Evolutionary conservation across 805 yeast species (phyloP).

Genomic region (Zygosaccharomyces kombuchaensis): DNA sequence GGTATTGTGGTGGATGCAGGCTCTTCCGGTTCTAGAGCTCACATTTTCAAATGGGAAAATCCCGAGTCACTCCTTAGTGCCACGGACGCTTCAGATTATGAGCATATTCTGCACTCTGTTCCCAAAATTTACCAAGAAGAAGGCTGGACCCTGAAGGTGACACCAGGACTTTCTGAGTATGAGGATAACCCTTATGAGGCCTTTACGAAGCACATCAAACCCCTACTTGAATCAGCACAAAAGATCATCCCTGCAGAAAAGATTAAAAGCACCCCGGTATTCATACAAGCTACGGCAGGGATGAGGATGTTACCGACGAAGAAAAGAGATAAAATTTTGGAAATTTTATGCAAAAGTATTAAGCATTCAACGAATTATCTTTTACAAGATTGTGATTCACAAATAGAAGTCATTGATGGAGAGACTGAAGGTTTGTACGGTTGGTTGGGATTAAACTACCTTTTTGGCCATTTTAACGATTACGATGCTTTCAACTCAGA

Average conservation of each 20-base stretch:
- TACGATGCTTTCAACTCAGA: conserved; percentile 35
- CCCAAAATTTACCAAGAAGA: conserved; percentile 62
- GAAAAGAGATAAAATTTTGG: conserved; percentile 50
- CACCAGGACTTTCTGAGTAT: conserved; percentile 81
- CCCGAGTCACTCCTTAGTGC: conserved; percentile 28
- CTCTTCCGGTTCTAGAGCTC: conserved; percentile 87
- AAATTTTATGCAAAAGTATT: conserved; percentile 56
- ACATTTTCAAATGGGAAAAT: conserved; percentile 76
- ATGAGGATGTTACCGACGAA: conserved; percentile 70
- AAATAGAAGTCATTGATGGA: conserved; percentile 86
- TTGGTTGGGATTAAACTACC: conserved; percentile 87
- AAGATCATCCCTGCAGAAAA: conserved; percentile 59
- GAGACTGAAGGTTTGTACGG: conserved; percentile 94
- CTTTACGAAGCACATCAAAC: conserved; percentile 67
- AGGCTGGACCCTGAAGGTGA: conserved; percentile 66
- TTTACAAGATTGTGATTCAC: conserved; percentile 55
- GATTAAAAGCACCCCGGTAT: conserved; percentile 72
- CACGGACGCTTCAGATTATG: conserved; percentile 24
- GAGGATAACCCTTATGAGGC: conserved; percentile 48
- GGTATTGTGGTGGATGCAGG: conserved; percentile 95
- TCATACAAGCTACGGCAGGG: conserved; percentile 94
- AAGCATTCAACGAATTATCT: conserved; percentile 52
- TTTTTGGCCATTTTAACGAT: conserved; percentile 59
- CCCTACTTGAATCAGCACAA: conserved; percentile 65
- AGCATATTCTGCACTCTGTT: conserved; percentile 46